Conservation (phyloP, 768 basidiomycete species). For the Melanogaster broomeanus region DNA sequence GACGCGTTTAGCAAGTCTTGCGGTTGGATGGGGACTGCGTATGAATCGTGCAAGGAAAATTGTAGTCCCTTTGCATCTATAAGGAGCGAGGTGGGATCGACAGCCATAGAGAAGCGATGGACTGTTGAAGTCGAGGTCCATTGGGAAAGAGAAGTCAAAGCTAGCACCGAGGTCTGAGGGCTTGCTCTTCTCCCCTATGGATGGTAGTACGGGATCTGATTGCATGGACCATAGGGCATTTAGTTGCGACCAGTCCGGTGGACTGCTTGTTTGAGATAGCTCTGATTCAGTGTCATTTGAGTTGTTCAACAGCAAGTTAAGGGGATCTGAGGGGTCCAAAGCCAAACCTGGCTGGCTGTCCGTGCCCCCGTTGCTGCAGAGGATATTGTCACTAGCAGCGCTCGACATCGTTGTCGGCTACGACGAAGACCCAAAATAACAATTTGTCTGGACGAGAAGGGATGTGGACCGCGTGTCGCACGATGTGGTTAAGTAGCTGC, state of each 20-base stretch:
- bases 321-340: slow-evolving; percentile 57
- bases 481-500: not conserved
- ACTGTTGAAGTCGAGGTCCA: slow-evolving; percentile 66
- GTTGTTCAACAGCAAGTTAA: slow-evolving; percentile 58
- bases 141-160: slow-evolving; percentile 42
- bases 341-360: slow-evolving; percentile 38
- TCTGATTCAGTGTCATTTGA: slow-evolving; percentile 35
- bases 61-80: slow-evolving; percentile 29
- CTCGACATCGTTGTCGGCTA: slow-evolving; percentile 17
- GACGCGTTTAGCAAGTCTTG: slow-evolving; percentile 29
- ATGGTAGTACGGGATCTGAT: slow-evolving; percentile 11
- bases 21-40: slow-evolving; percentile 24
- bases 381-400: slow-evolving; percentile 10
- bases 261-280: slow-evolving; percentile 26
- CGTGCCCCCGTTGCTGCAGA: not conserved
- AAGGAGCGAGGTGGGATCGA: slow-evolving; percentile 68
- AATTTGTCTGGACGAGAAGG: not conserved
- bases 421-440: not conserved
- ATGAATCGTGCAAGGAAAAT: slow-evolving; percentile 11
- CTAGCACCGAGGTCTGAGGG: slow-evolving; percentile 39
- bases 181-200: slow-evolving; percentile 28
- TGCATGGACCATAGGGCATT: slow-evolving; percentile 45
- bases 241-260: slow-evolving; percentile 57
- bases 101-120: slow-evolving; percentile 43
- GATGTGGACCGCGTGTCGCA: not conserved